Evolutionary conservation across 352 stramenopile genomes (phyloP), one percentile per base, ranked within the genome.

Genomic region (Pythium folliculosum): DNA sequence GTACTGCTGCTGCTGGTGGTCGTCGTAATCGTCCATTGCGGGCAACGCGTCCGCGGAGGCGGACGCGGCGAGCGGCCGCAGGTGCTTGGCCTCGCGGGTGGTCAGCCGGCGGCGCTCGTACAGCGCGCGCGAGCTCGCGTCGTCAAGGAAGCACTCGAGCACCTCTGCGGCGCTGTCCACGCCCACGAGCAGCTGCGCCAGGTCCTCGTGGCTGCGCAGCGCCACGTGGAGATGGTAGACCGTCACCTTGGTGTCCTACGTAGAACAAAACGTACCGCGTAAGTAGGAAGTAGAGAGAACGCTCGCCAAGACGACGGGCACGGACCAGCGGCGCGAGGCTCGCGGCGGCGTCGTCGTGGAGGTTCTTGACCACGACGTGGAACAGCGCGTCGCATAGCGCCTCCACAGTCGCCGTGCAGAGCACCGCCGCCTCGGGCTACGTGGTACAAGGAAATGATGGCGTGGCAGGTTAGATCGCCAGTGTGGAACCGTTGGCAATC

Each of bases 141-240:
- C 80, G 59, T 88, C 80, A 25, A 89, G 52, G 58, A 89, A 86
- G 60, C 75, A 85, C 49, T 78, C 72, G 48, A 89, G 65, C 56
- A 76, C 75, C 37, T 76, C 59, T 35, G 55, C 58, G 27, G 70
- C 77, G n/a, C 60, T 76, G 17, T 80, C 70, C 12, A 77, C 78
- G 52, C 68, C 66, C 25, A 67, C 50, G 8, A 86, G 69, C 43
- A 88, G 25, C 54, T 69, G 63, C 14, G 70, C 70, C 40, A 86
- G 70, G 55, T 82, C 72, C 14, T 64, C 52, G 40, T 88, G 75
- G 37, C 72, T 76, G 37, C 78, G 76, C 19, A 89, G 61, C 44
- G 78, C 78, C 23, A 86, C 72, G 37, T 89, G 80, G 48, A 89
- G 65, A 62, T 86, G 77, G 60, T 66, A 80, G 47, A 85, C 71